Percentiles rank a stretch among this genome's conserved stretches.
Evolutionary conservation across 495 filamentous ascomycete species (phyloP).

Genomic region (Talaromyces ruber): DNA sequence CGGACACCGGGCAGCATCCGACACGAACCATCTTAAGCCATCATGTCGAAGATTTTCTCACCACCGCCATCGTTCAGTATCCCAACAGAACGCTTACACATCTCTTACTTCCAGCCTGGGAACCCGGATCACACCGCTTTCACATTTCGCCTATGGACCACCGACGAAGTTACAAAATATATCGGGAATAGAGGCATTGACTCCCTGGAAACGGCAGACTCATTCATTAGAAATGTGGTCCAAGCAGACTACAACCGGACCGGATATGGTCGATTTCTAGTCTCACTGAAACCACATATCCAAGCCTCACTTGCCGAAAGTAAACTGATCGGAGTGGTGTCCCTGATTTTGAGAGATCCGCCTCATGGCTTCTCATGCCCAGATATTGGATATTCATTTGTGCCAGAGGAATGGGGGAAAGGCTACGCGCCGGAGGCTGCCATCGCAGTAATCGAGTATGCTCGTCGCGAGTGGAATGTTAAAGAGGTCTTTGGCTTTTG

Average conservation of each 20-base stretch:
- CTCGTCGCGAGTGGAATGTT: constrained; percentile 12
- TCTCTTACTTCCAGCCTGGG: constrained; percentile 20
- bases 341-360: constrained; percentile 19
- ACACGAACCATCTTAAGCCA: not conserved
- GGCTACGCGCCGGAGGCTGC: constrained; percentile 32
- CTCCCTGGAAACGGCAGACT: constrained; percentile 15
- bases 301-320: constrained; percentile 4
- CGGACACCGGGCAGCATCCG: too few species aligned
- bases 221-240: constrained; percentile 13
- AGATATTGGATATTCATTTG: constrained; percentile 26
- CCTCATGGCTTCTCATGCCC: constrained; percentile 15
- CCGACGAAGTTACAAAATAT: constrained; percentile 19
- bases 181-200: constrained; percentile 15
- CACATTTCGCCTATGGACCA: constrained; percentile 24
- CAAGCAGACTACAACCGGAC: constrained; percentile 17
- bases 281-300: constrained; percentile 12
- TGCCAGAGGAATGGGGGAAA: constrained; percentile 21
- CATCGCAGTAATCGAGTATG: constrained; percentile 19
- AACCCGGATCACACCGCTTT: constrained; percentile 24
- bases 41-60: not conserved
- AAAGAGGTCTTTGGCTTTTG: constrained; percentile 13
- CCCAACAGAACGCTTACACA: constrained; percentile 22
- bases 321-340: constrained; percentile 18
- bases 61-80: constrained; percentile 17
- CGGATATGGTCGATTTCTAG: constrained; percentile 21